Conservation (phyloP, 1,284 basidiomycete genomes). For the Leccinum solheimii region DNA sequence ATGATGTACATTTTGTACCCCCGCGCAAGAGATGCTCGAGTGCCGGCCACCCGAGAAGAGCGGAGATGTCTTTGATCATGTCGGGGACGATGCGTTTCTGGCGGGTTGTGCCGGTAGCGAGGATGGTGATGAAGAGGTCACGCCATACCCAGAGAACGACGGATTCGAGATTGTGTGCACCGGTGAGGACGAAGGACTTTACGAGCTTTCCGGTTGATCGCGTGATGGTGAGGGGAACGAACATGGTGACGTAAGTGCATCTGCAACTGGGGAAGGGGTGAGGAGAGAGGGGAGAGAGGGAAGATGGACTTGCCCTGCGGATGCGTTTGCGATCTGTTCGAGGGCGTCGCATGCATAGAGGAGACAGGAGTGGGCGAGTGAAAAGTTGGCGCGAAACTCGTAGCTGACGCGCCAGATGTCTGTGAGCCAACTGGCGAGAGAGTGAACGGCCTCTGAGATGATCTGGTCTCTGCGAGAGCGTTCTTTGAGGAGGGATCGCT, state of each 20-base stretch:
- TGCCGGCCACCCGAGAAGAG: constrained; percentile 47
- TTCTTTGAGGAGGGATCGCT: constrained; percentile 51
- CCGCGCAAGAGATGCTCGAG: constrained; percentile 55
- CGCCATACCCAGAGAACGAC: constrained; percentile 67
- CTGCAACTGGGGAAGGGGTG: constrained; percentile 22
- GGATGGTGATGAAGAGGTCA: constrained; percentile 58
- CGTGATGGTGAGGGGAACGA: constrained; percentile 47
- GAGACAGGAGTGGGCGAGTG: constrained; percentile 55
- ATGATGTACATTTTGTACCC: constrained; percentile 43
- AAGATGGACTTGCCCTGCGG: constrained; percentile 45
- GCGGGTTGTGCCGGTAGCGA: constrained; percentile 39
- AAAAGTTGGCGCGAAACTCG: constrained; percentile 54
- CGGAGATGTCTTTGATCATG: constrained; percentile 58
- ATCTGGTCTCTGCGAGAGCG: constrained; percentile 53
- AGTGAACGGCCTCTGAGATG: constrained; percentile 52
- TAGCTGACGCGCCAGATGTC: constrained; percentile 61
- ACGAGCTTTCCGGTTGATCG: constrained; percentile 43
- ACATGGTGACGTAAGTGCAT: constrained; percentile 42
- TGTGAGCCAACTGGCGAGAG: constrained; percentile 55
- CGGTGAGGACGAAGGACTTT: constrained; percentile 52
- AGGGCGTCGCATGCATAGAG: constrained; percentile 49
- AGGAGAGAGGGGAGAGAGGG: neutral
- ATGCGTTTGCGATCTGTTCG: constrained; percentile 42
- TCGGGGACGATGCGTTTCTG: constrained; percentile 44
- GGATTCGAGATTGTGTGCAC: constrained; percentile 48